These are phyloP conservation scores for Glebionis coronaria DNA, from an alignment of 129 eudicot genomes.

Conservation along the genomic window DNA sequence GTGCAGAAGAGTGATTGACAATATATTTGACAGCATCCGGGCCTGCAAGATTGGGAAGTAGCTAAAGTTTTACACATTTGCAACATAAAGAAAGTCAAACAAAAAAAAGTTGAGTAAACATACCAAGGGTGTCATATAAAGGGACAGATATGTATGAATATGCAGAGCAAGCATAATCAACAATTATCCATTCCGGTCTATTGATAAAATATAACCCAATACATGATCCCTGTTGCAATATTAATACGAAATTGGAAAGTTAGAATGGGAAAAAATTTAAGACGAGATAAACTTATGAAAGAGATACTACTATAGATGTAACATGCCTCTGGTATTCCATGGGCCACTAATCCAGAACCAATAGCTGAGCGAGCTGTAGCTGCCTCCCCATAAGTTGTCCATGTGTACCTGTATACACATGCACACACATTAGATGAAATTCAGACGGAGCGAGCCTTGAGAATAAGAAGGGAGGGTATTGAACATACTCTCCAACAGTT, in stretches of 20 bases:
- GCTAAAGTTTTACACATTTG: slow-evolving; percentile 2
- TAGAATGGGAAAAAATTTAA: too few relatives aligned
- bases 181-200: slow-evolving; percentile 79
- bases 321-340: slow-evolving; percentile 68
- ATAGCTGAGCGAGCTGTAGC: slow-evolving; percentile 65
- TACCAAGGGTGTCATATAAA: slow-evolving; percentile 78
- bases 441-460: not conserved
- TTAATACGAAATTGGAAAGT: not conserved
- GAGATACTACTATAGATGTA: not conserved
- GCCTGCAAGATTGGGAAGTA: slow-evolving; percentile 44
- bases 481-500: slow-evolving; percentile 74
- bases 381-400: slow-evolving; percentile 94
- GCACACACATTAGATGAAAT: not conserved
- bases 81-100: slow-evolving; percentile 7
- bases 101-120: slow-evolving; percentile 20
- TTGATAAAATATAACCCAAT: slow-evolving; percentile 76
- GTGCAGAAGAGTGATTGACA: slow-evolving; percentile 73
- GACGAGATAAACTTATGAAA: too few relatives aligned
- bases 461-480: not conserved
- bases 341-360: slow-evolving; percentile 73
- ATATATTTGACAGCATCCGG: slow-evolving; percentile 87
- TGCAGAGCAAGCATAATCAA: slow-evolving; percentile 86
- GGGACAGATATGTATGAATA: slow-evolving; percentile 77
- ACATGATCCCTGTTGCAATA: slow-evolving; percentile 58
- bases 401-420: slow-evolving; percentile 51